A percentile compares a stretch with the other conserved stretches of the same genome.
Conservation (phyloP, 129 eudicot species). For the Solidago caesia region DNA sequence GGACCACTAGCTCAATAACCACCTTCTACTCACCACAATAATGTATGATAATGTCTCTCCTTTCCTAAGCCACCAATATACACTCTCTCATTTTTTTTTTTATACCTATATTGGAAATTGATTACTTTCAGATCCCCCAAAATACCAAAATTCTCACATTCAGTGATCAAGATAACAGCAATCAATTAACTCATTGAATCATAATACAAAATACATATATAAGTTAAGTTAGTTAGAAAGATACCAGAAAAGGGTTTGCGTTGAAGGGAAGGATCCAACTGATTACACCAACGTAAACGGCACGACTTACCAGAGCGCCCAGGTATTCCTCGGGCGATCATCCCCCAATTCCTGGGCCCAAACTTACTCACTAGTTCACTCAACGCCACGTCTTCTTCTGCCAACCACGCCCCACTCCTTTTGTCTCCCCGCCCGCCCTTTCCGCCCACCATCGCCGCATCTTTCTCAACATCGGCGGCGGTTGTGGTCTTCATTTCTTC, state of each 20-base stretch:
- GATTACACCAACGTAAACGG: slow-evolving; percentile 87
- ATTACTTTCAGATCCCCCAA: too few relatives aligned
- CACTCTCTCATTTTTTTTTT: too few relatives aligned
- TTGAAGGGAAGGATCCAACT: slow-evolving; percentile 63
- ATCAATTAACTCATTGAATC: too few relatives aligned
- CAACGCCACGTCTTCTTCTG: slow-evolving; percentile 59
- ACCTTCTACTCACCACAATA: too few relatives aligned
- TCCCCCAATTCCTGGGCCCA: slow-evolving; percentile 75
- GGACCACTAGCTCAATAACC: too few relatives aligned
- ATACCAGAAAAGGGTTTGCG: slow-evolving; percentile 81
- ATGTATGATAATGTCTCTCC: too few relatives aligned
- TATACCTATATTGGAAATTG: too few relatives aligned
- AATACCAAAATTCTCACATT: too few relatives aligned
- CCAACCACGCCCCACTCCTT: slow-evolving; percentile 62
- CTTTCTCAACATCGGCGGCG: slow-evolving; percentile 1
- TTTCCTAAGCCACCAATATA: too few relatives aligned
- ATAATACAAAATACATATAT: too few relatives aligned
- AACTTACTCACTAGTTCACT: slow-evolving; percentile 51
- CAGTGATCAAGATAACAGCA: too few relatives aligned
- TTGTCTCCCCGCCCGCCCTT: slow-evolving; percentile 21
- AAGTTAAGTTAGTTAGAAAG: background rate
- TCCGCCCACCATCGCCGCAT: slow-evolving; percentile 6
- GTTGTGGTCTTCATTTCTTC: slow-evolving; percentile 9
- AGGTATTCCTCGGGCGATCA: slow-evolving; percentile 70
- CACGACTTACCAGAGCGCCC: slow-evolving; percentile 82